Evolutionary conservation across 805 yeast species (phyloP), one percentile per base, ranked within the genome.

Genomic region (Candida tammaniensis): DNA sequence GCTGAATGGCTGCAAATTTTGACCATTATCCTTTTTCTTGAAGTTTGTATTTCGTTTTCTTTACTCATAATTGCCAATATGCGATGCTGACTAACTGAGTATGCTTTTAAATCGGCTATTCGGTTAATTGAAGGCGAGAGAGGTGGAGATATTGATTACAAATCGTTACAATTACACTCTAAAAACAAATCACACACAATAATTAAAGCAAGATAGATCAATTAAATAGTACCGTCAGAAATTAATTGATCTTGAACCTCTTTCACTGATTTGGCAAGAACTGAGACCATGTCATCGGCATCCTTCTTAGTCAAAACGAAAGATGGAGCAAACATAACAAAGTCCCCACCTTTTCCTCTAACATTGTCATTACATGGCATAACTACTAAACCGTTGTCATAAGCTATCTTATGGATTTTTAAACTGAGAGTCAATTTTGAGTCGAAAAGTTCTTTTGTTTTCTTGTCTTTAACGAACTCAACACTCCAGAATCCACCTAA

Each of bases 401-500:
- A 62, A 36, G 70, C 61, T 32, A 46, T 47, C 18, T 55, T 47
- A 41, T 57, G 49, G 25, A 72, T 49, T 43, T 50, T 52, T 32
- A 59, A 54, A 21, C 68, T 74, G 24, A 70, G 54, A 30, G 59
- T 55, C 26, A 58, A 37, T 12, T 51, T 48, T 26, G 60, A 52
- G 21, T 59, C 64, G 40, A 74, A 74, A 9, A 70, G 59, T 50
- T 72, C 74, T 46, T 74, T 76, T 13, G 81, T 70, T 12, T 48
- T 53, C 42, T 64, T 71, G 48, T 78, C 68, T 47, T 74, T 67
- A 39, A 76, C 82, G 33, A 76, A 61, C 53, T 78, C 84, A 30
- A 78, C 47, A 4, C 77, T 62, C 70, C 80, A 65, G 56, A 78
- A 78, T 24, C 76, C 72, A 41, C 83, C 84, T 38, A 74, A 60